phyloP scores from a whole-genome alignment of 805 yeast species.

The Metschnikowia chrysomelidarum region DNA sequence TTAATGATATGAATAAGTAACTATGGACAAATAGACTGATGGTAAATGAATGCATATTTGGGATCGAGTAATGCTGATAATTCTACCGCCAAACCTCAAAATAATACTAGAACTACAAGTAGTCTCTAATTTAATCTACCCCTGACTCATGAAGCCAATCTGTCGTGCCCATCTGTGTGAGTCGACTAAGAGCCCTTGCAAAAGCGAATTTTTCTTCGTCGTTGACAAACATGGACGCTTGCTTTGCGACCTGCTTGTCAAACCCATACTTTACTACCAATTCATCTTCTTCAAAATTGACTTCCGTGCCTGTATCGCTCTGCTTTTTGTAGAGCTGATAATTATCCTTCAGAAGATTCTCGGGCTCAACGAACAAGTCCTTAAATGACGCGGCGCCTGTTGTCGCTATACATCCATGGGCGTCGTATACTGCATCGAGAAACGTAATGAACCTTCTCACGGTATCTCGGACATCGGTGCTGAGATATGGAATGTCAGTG shows the following conservation, averaged over 20 bases:
- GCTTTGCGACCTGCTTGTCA: constrained; percentile 65
- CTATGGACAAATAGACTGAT: too few species aligned
- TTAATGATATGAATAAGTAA: too few species aligned
- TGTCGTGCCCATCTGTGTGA: constrained; percentile 89
- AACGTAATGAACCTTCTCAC: constrained; percentile 92
- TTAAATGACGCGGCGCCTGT: constrained; percentile 85
- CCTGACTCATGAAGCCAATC: constrained; percentile 70
- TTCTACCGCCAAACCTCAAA: too few species aligned
- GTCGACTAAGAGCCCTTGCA: constrained; percentile 88
- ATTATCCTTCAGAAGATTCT: constrained; percentile 50
- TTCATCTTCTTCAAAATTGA: constrained; percentile 51
- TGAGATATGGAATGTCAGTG: constrained; percentile 87
- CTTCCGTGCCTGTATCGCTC: constrained; percentile 35
- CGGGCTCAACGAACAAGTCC: constrained; percentile 83
- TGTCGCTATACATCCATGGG: constrained; percentile 82
- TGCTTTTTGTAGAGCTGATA: constrained; percentile 42
- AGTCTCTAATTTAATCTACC: not conserved
- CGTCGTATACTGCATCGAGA: constrained; percentile 92
- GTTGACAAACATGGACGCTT: constrained; percentile 75
- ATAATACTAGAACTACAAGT: too few species aligned
- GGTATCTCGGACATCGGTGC: constrained; percentile 74
- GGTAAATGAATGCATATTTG: too few species aligned
- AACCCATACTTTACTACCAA: constrained; percentile 76
- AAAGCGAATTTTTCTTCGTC: constrained; percentile 97
- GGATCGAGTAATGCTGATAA: too few species aligned